Evolutionary conservation across 2,329 filamentous ascomycete genomes (phyloP).

Genomic region (Cladosporium oxysporum): DNA sequence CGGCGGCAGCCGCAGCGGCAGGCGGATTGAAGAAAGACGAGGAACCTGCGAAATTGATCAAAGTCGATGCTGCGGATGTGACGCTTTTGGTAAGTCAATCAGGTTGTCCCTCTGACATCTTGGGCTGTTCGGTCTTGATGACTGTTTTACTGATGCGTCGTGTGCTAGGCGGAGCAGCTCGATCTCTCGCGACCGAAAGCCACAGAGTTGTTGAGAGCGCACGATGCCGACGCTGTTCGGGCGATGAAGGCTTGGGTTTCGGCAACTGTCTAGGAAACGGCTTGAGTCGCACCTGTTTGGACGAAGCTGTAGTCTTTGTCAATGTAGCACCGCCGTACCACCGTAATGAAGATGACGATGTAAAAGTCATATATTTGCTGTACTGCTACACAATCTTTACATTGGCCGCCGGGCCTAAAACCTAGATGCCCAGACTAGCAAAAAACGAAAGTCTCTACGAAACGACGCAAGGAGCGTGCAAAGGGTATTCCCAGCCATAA

Average conservation of each 20-base stretch:
- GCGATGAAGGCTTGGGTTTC: conserved; percentile 65
- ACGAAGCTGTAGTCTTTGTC: not conserved
- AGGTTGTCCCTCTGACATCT: not conserved
- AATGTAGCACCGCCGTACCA: not conserved
- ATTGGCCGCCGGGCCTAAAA: not conserved
- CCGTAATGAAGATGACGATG: not conserved
- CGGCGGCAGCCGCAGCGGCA: conserved; percentile 18
- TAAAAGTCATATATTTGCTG: not conserved
- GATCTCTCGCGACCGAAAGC: conserved; percentile 71
- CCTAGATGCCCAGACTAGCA: not conserved
- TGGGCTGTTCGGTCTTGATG: not conserved
- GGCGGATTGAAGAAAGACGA: conserved; percentile 24
- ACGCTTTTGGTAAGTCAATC: conserved; percentile 61
- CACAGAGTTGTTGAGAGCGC: conserved; percentile 69
- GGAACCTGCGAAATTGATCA: conserved; percentile 55
- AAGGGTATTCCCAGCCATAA: not conserved
- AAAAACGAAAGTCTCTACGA: not conserved
- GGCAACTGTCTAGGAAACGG: conserved; percentile 9
- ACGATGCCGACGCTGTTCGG: conserved; percentile 69
- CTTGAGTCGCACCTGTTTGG: not conserved
- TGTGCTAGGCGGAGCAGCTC: conserved; percentile 63
- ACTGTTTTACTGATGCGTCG: not conserved
- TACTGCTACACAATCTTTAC: not conserved
- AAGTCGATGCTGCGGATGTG: conserved; percentile 73
- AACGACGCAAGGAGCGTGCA: not conserved